phyloP scores from a whole-genome alignment of 345 rosid genomes.

The Eucalyptus globulus region DNA sequence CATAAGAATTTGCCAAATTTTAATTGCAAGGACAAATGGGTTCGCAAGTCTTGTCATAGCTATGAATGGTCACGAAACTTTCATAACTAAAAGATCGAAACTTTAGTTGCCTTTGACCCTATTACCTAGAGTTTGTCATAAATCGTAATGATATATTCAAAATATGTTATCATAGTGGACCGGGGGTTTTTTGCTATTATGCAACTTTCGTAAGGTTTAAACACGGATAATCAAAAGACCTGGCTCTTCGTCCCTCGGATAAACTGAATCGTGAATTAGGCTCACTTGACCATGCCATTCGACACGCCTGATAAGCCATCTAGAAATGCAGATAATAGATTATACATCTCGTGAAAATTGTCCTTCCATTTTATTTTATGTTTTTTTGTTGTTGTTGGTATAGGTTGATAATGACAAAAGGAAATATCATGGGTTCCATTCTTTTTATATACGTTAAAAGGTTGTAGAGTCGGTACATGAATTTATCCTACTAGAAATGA shows the following conservation, averaged over 20 bases:
- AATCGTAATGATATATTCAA: neutral
- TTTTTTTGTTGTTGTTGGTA: too few species aligned
- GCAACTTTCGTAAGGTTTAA: neutral
- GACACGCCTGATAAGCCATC: neutral
- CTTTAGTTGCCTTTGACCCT: neutral
- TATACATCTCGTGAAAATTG: neutral
- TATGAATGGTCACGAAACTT: neutral
- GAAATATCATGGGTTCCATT: neutral
- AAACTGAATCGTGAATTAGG: neutral
- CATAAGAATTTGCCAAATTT: neutral
- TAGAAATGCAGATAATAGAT: neutral
- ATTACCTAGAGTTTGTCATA: neutral
- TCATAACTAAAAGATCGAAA: neutral
- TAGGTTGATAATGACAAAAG: neutral
- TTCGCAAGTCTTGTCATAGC: neutral
- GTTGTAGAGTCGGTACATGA: neutral
- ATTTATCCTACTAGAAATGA: neutral
- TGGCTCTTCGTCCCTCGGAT: fast-evolving
- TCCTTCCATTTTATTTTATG: neutral
- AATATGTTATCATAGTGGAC: neutral
- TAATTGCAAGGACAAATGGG: neutral
- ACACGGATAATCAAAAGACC: neutral
- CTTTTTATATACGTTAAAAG: neutral
- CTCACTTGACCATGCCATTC: neutral
- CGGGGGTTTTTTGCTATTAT: fast-evolving